A percentile compares a stretch with the other conserved stretches of the same genome.
phyloP scores from a whole-genome alignment of 495 filamentous ascomycete genomes.

The Amorphotheca resinae region DNA sequence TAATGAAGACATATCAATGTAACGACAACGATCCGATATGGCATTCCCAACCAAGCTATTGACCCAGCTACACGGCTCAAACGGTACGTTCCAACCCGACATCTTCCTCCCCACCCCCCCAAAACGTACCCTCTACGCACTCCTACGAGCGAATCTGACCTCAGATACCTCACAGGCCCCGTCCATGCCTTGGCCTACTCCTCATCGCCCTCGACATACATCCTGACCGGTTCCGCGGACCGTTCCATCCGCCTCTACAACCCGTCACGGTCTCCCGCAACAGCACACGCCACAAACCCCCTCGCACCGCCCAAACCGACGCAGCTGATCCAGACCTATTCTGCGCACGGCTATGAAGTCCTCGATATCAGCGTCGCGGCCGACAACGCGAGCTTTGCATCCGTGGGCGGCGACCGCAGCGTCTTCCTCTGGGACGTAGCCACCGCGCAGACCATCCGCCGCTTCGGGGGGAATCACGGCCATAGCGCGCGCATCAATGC shows the following conservation, averaged over 20 bases:
- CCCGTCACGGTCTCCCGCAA: slow-evolving; percentile 34
- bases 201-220: slow-evolving; percentile 53
- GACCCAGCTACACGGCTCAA: slow-evolving; percentile 20
- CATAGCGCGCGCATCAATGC: slow-evolving; percentile 64
- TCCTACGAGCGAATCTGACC: background rate
- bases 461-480: slow-evolving; percentile 51
- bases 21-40: too few relatives aligned
- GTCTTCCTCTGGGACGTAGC: slow-evolving; percentile 93
- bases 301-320: slow-evolving; percentile 25
- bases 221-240: slow-evolving; percentile 80
- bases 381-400: slow-evolving; percentile 72
- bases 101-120: background rate
- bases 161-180: slow-evolving; percentile 36
- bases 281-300: slow-evolving; percentile 29
- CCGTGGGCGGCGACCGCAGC: slow-evolving; percentile 72
- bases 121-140: background rate
- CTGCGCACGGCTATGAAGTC: slow-evolving; percentile 82
- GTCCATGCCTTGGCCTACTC: slow-evolving; percentile 65
- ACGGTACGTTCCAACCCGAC: slow-evolving; percentile 12
- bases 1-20: too few relatives aligned
- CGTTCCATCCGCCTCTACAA: slow-evolving; percentile 76
- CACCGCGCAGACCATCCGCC: slow-evolving; percentile 55
- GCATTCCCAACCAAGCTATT: slow-evolving; percentile 18
- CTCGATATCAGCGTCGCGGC: slow-evolving; percentile 60
- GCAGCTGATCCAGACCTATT: slow-evolving; percentile 68